Evolutionary conservation across 768 basidiomycete species (phyloP).

Genomic region (Naematelia aurantialba): DNA sequence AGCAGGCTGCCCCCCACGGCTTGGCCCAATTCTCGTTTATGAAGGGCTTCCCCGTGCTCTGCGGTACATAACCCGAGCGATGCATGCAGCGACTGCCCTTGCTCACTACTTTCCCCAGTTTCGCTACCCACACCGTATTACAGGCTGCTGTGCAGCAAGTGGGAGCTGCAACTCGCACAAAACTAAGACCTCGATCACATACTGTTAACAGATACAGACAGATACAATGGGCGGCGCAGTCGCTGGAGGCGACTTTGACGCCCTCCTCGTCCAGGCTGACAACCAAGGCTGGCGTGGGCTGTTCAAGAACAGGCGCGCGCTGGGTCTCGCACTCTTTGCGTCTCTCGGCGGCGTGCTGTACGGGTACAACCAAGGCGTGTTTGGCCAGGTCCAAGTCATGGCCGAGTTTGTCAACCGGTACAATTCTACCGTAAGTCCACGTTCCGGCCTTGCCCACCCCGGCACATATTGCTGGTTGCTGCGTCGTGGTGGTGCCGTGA

Average conservation of each 20-base stretch:
- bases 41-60: no score
- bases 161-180: no score
- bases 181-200: no score
- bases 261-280: constrained; percentile 51
- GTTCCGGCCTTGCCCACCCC: no score
- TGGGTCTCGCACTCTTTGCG: constrained; percentile 70
- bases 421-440: constrained; percentile 24
- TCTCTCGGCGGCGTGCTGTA: constrained; percentile 72
- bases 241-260: constrained; percentile 40
- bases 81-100: no score
- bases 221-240: constrained; percentile 38
- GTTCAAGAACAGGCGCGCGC: constrained; percentile 58
- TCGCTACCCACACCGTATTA: no score
- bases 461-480: constrained; percentile 38
- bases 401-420: constrained; percentile 34
- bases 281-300: constrained; percentile 63
- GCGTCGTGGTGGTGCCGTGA: constrained; percentile 53
- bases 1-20: no score
- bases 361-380: constrained; percentile 64
- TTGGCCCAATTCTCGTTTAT: no score
- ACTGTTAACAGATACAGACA: no score
- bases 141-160: no score
- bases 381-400: constrained; percentile 68
- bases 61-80: no score
- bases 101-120: no score